A percentile compares a stretch with the other conserved stretches of the same genome.
phyloP scores from a whole-genome alignment of 2,329 filamentous ascomycete species.

The Xylariales sp. region DNA sequence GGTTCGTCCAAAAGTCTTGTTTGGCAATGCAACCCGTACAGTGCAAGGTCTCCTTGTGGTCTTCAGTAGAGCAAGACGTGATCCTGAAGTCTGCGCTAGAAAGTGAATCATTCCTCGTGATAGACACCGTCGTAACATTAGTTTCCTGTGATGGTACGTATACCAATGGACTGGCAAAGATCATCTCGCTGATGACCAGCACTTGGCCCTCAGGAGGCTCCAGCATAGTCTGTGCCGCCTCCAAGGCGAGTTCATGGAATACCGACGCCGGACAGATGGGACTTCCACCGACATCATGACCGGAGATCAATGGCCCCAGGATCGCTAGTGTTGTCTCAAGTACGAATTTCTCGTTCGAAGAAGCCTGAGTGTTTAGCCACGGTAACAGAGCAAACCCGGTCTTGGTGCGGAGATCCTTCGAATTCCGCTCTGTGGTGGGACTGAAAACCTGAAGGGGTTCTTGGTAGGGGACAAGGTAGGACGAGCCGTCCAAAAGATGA shows the following conservation, averaged over 20 bases:
- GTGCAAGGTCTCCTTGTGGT: slow-evolving; percentile 1
- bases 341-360: slow-evolving; percentile 1
- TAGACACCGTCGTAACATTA: background rate
- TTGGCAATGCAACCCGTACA: background rate
- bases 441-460: background rate
- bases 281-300: slow-evolving; percentile 8
- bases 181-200: slow-evolving; percentile 5
- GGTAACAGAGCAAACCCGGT: slow-evolving; percentile 3
- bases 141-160: slow-evolving; percentile 1
- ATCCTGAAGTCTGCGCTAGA: background rate
- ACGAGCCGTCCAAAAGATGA: slow-evolving; percentile 4
- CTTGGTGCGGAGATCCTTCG: background rate
- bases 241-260: slow-evolving; percentile 8
- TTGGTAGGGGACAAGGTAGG: slow-evolving; percentile 4
- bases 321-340: slow-evolving; percentile 1
- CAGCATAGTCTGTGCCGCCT: slow-evolving; percentile 1
- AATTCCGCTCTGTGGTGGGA: background rate
- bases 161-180: slow-evolving; percentile 6
- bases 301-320: slow-evolving; percentile 1
- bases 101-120: background rate
- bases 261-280: slow-evolving; percentile 10
- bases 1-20: background rate
- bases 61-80: background rate
- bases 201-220: background rate
- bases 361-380: slow-evolving; percentile 3